Conservation (phyloP, 2,329 filamentous ascomycete species). For the Colletotrichum gloeosporioides region DNA sequence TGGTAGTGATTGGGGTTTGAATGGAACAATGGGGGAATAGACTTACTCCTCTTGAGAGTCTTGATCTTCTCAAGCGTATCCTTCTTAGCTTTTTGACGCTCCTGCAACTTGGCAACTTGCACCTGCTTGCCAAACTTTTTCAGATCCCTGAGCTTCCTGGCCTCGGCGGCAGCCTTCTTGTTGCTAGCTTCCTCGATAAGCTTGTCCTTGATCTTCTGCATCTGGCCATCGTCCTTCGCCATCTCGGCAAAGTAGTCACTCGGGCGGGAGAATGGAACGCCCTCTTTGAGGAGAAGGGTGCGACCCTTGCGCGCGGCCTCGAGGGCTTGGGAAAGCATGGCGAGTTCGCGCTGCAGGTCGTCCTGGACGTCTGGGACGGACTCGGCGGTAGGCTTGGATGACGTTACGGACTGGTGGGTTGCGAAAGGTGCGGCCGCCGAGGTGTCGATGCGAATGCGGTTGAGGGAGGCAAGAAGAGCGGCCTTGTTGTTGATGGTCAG, state of each 20-base stretch:
- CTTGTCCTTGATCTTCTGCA: slow-evolving; percentile 95
- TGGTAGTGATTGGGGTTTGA: not conserved
- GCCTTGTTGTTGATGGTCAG: slow-evolving; percentile 97
- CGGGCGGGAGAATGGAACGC: slow-evolving; percentile 84
- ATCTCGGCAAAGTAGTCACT: slow-evolving; percentile 98
- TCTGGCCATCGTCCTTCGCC: slow-evolving; percentile 98
- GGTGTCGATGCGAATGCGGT: slow-evolving; percentile 77
- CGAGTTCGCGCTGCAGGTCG: slow-evolving; percentile 89
- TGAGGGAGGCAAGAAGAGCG: slow-evolving; percentile 80
- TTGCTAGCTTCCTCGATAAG: slow-evolving; percentile 88
- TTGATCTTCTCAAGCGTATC: slow-evolving; percentile 97
- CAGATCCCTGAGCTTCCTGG: slow-evolving; percentile 87
- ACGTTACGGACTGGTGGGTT: slow-evolving; percentile 79
- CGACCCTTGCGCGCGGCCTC: slow-evolving; percentile 79
- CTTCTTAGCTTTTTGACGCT: slow-evolving; percentile 89
- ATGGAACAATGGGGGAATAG: not conserved
- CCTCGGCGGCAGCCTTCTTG: slow-evolving; percentile 92
- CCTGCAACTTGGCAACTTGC: slow-evolving; percentile 93
- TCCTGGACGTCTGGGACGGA: slow-evolving; percentile 86
- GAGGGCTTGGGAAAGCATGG: slow-evolving; percentile 90
- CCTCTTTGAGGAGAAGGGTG: slow-evolving; percentile 78
- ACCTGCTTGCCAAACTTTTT: slow-evolving; percentile 99
- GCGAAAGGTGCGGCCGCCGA: slow-evolving; percentile 76
- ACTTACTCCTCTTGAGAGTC: slow-evolving; percentile 91
- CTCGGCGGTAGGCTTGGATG: slow-evolving; percentile 65